Base-by-base conservation (phyloP, 805 yeast species). In the Candida taoyuanica region DNA sequence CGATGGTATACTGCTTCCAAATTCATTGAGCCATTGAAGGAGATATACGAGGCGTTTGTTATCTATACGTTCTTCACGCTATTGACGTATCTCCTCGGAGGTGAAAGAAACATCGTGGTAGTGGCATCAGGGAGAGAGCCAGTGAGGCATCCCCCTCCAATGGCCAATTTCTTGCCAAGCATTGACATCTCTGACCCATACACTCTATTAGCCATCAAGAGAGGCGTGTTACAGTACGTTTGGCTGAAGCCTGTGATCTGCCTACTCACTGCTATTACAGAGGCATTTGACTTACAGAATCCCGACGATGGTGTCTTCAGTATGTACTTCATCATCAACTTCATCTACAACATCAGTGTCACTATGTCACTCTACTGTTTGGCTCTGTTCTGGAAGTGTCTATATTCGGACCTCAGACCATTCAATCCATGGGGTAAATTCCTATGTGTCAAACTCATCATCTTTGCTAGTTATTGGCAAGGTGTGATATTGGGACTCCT, bases 381-480 rank as follows among this genome's bases (percentile, higher is more conserved):
- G 47, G 96, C 96, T 0, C 64, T 88, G 35, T 93, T 93, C 59
- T 93, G 98, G 98, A 81, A 78, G 55, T 85, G 95, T 49, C 67
- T 93, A n/a, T 79, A 84, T 63, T 57, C 55, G 3, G 97, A 89
- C 51, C 68, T 93, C 48, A 71, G 66, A 37, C 84, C 81, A 2
- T 89, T 81, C 64, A 74, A 85, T 38, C 98, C 98, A 3, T 79
- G 93, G 74, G 88, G 94, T 9, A 89, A 89, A 62, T 93, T 93
- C 58, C 59, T 93, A 28, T 88, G 97, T 63, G 95, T 93, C 33
- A 93, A 93, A 56, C 70, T 88, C 46, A 87, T 93, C 38, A 89
- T 93, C 34, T 93, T 93, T 69, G 98, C 96, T 17, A 85, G 96
- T n/a, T 93, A 88, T 58, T 93, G 99, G 99, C 98, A 93, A 58